Conservation (phyloP, 345 rosid genomes). For the Populus nigra region DNA sequence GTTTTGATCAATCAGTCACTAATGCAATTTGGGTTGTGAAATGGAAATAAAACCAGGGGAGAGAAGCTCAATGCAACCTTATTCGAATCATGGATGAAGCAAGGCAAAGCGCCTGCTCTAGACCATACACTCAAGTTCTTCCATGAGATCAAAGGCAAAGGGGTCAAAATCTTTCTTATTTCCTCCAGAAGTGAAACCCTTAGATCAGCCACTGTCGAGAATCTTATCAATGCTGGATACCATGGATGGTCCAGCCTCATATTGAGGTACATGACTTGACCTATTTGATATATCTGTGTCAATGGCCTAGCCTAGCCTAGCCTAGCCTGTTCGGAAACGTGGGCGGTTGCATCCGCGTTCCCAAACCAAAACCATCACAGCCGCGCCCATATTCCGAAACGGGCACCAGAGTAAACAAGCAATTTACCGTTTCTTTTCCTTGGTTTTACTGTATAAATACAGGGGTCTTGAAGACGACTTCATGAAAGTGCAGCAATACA, state of each 20-base stretch:
- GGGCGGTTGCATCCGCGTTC: not conserved
- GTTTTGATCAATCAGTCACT: not conserved
- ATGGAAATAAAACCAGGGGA: slow-evolving; percentile 46
- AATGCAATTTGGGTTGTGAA: not conserved
- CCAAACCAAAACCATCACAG: not conserved
- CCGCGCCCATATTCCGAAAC: no score
- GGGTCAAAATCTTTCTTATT: slow-evolving; percentile 68
- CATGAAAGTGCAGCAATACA: slow-evolving; percentile 61
- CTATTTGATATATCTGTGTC: not conserved
- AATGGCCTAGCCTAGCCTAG: no score
- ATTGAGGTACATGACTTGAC: slow-evolving; percentile 43
- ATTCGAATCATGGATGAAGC: slow-evolving; percentile 63
- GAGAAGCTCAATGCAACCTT: slow-evolving; percentile 50
- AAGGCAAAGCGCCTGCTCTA: slow-evolving; percentile 61
- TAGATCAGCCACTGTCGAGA: slow-evolving; percentile 72
- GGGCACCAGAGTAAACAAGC: no score
- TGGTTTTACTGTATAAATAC: not conserved
- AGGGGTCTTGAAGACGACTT: slow-evolving; percentile 65
- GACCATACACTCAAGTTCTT: slow-evolving; percentile 51
- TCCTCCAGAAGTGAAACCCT: slow-evolving; percentile 72
- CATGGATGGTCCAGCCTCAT: slow-evolving; percentile 74
- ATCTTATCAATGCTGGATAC: slow-evolving; percentile 76
- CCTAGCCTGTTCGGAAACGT: no score
- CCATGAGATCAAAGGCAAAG: slow-evolving; percentile 59
- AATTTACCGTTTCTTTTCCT: not conserved